These are phyloP conservation scores for Aspergillus unguis DNA, from an alignment of 2,329 filamentous ascomycete species.

Conservation along the genomic window DNA sequence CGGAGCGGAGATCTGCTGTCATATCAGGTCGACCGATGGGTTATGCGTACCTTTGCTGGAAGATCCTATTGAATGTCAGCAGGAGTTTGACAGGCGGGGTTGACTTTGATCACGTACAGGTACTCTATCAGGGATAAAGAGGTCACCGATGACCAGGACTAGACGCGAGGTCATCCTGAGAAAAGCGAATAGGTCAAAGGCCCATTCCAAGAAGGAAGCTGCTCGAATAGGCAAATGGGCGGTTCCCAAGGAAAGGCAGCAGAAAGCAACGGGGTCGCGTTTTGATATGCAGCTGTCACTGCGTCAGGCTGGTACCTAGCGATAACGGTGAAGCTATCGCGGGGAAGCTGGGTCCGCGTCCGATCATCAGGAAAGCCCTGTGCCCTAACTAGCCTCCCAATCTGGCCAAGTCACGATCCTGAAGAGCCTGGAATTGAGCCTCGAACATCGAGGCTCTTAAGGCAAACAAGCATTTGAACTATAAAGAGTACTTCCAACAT, in stretches of 20 bases:
- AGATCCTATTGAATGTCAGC: constrained; percentile 58
- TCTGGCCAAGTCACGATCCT: neutral
- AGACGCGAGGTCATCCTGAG: constrained; percentile 72
- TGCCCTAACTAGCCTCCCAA: constrained; percentile 11
- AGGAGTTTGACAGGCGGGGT: constrained; percentile 18
- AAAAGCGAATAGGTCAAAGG: constrained; percentile 25
- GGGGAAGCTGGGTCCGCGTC: constrained; percentile 18
- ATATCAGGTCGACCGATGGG: constrained; percentile 3
- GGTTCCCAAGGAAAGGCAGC: neutral
- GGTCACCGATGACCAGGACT: constrained; percentile 86
- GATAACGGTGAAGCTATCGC: constrained; percentile 19
- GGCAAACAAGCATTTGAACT: no score
- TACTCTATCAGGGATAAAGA: constrained; percentile 89
- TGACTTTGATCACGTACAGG: constrained; percentile 52
- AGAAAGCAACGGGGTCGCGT: constrained; percentile 7
- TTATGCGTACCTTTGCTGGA: constrained; percentile 68
- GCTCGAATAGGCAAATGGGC: neutral
- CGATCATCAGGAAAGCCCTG: constrained; percentile 12
- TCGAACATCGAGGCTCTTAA: neutral
- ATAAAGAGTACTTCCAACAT: no score
- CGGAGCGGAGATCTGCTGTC: neutral
- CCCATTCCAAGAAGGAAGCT: constrained; percentile 22
- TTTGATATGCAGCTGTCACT: constrained; percentile 7
- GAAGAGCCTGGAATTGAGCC: neutral
- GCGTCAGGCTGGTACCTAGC: constrained; percentile 4